Evolutionary conservation across 108 stramenopile genomes (phyloP).

Genomic region (Craspedostauros australis): DNA sequence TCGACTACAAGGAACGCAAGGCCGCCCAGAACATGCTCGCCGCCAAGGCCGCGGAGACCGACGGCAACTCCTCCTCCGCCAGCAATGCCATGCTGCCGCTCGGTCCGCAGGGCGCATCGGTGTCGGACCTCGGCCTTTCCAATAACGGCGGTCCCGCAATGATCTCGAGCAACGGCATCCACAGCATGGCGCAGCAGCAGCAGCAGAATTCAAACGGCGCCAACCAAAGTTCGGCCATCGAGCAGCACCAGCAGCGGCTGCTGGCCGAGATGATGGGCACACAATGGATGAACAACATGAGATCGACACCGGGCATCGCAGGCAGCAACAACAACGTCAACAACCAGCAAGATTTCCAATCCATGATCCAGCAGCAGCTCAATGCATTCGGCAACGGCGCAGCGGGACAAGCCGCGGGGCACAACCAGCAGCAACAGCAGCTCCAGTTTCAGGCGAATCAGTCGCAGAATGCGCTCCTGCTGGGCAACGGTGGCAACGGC

Average conservation of each 20-base stretch:
- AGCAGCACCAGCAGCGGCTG: conserved; percentile 27
- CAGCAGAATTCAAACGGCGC: conserved; percentile 4
- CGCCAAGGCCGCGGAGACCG: too few relatives aligned
- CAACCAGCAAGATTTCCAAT: conserved; percentile 4
- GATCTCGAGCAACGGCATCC: conserved; percentile 4
- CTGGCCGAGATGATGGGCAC: conserved; percentile 30
- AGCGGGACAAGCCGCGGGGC: conserved; percentile 1
- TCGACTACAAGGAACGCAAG: conserved; percentile 28
- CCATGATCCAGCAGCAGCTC: conserved; percentile 8
- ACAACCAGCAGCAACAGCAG: not conserved
- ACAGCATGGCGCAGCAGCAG: not conserved
- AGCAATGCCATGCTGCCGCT: too few relatives aligned
- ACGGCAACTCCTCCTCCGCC: too few relatives aligned
- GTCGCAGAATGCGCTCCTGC: not conserved
- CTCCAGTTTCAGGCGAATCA: not conserved
- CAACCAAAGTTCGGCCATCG: conserved; percentile 16
- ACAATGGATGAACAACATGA: not conserved
- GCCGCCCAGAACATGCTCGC: conserved; percentile 28
- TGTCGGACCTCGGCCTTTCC: too few relatives aligned
- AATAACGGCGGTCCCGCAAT: conserved; percentile 19
- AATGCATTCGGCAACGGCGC: conserved; percentile 2
- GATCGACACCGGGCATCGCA: conserved; percentile 7
- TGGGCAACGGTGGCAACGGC: not conserved
- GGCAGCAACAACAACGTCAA: too few relatives aligned
- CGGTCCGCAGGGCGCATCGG: too few relatives aligned